Evolutionary conservation across 345 rosid species (phyloP), one percentile per base, ranked within the genome.

Genomic region (Gossypium turneri): DNA sequence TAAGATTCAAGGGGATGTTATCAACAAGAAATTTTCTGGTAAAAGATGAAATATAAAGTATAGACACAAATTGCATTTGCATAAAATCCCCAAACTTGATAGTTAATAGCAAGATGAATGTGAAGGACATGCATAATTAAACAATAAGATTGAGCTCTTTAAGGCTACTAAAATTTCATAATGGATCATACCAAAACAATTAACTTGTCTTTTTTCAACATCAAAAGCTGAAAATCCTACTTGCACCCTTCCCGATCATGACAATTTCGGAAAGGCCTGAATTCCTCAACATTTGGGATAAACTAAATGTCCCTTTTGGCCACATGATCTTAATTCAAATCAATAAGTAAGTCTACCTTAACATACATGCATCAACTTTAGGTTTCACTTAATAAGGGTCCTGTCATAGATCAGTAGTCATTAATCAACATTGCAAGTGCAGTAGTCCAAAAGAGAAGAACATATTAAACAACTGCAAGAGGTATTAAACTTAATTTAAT

Each of bases 31-130:
- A 6, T 6, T 29, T 19, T 27, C 11, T 7, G 47, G 29, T 5
- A 43, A 38, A 71, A n/a, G 25, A 12, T 16, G 41, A 3, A 20
- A 20, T 52, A 15, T 16, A 16, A 15, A 51, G 41, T 34, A 53
- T 34, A 70, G 17, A 70, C 13, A 34, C 17, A 65, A 65, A 43
- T 24, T 15, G 29, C 52, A 44, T 48, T 12, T 65, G 29, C 52
- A 65, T 44, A 2, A n/a, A 65, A 22, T 20, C 10, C 52, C 25
- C 9, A 43, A 43, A 29, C 20, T 61, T 11, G 16, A 29, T 61
- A 7, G 19, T 27, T 38, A 60, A 61, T 59, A 41, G 69, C 69
- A n/a, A 41, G 69, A 65, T 65, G 69, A 41, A 25, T 27, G 65
- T 43, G 27, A 65, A 41, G 25, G 19, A 43, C 4, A 64, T 22